Percentiles rank a stretch among this genome's conserved stretches.
Evolutionary conservation across 2,329 filamentous ascomycete genomes (phyloP).

Genomic region (Pseudogymnoascus sp.): DNA sequence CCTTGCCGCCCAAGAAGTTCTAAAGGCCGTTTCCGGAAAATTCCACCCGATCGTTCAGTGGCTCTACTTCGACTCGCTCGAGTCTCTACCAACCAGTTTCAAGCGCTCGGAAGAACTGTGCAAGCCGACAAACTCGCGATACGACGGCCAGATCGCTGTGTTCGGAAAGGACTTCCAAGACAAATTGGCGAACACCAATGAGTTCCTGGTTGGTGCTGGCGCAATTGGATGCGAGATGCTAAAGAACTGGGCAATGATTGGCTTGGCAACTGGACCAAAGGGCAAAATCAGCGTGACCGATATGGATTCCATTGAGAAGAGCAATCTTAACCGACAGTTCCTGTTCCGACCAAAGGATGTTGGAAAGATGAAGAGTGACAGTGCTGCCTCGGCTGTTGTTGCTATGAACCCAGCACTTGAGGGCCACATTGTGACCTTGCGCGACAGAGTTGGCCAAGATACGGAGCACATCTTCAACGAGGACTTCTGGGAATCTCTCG

Average conservation of each 20-base stretch:
- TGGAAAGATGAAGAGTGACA: slow-evolving; percentile 93
- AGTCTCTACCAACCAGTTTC: slow-evolving; percentile 73
- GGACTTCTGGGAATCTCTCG: slow-evolving; percentile 77
- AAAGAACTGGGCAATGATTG: slow-evolving; percentile 99
- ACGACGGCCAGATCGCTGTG: slow-evolving; percentile 95
- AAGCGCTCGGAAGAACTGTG: slow-evolving; percentile 79
- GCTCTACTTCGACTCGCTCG: slow-evolving; percentile 97
- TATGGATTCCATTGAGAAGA: slow-evolving; percentile 98
- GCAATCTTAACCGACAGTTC: slow-evolving; percentile 96
- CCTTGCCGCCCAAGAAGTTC: slow-evolving; percentile 83
- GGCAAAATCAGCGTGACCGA: slow-evolving; percentile 91
- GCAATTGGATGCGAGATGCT: slow-evolving; percentile 98
- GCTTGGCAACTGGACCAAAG: slow-evolving; percentile 77
- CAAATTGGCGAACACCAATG: slow-evolving; percentile 80
- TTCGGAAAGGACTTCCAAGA: slow-evolving; percentile 92
- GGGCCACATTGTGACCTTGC: slow-evolving; percentile 77
- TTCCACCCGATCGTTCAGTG: slow-evolving; percentile 94
- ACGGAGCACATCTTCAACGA: slow-evolving; percentile 95
- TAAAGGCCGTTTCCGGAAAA: slow-evolving; percentile 96
- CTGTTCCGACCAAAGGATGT: slow-evolving; percentile 91
- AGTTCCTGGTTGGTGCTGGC: slow-evolving; percentile 93
- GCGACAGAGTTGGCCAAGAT: slow-evolving; percentile 83
- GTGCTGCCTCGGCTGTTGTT: slow-evolving; percentile 80
- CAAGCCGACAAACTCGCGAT: slow-evolving; percentile 75
- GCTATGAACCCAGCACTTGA: slow-evolving; percentile 90